Evolutionary conservation across 2,329 filamentous ascomycete genomes (phyloP).

Genomic region (Trichoderma sp.): DNA sequence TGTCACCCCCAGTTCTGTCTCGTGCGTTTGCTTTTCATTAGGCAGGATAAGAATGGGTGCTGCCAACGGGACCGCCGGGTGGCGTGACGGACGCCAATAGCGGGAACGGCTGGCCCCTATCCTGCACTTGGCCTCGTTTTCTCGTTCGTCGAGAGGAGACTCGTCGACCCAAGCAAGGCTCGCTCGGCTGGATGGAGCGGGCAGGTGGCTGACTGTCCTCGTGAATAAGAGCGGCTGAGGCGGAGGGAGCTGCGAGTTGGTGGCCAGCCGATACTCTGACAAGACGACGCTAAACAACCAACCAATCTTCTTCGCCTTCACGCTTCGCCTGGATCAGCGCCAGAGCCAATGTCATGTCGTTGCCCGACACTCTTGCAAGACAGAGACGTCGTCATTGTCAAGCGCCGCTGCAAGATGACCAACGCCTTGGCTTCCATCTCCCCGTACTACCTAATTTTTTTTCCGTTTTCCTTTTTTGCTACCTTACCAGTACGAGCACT

Average conservation of each 20-base stretch:
- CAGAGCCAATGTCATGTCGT: background rate
- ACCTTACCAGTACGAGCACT: background rate
- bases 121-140: slow-evolving; percentile 1
- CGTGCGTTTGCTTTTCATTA: background rate
- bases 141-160: slow-evolving; percentile 7
- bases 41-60: slow-evolving; percentile 6
- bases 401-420: background rate
- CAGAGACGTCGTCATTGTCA: slow-evolving; percentile 8
- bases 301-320: slow-evolving; percentile 13
- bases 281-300: slow-evolving; percentile 12
- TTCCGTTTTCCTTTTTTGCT: background rate
- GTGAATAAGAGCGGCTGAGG: slow-evolving; percentile 18
- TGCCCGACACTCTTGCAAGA: background rate
- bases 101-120: slow-evolving; percentile 5
- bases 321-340: background rate
- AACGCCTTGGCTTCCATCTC: background rate
- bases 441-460: background rate
- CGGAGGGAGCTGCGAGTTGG: slow-evolving; percentile 13
- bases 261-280: slow-evolving; percentile 15
- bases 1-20: slow-evolving; percentile 5
- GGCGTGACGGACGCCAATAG: slow-evolving; percentile 17
- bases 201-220: slow-evolving; percentile 18
- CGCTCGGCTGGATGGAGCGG: slow-evolving; percentile 13
- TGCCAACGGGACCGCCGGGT: slow-evolving; percentile 19
- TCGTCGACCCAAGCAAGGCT: slow-evolving; percentile 1